Conservation (phyloP, 176 grass and related monocot species). For the Bromus sterilis region DNA sequence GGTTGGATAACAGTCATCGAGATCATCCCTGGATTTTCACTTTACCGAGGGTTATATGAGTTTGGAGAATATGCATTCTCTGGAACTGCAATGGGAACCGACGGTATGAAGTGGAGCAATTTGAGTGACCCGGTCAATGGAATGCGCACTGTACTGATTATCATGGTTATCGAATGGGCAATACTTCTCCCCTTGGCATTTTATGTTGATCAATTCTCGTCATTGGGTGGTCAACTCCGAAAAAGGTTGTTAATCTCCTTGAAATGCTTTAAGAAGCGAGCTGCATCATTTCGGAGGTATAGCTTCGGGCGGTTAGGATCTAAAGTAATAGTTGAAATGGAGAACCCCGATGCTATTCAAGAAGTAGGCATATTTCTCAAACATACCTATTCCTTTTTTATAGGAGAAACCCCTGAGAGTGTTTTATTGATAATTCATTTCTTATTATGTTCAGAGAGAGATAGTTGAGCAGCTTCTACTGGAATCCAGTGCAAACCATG, state of each 20-base stretch:
- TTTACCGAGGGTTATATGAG: slow-evolving; percentile 78
- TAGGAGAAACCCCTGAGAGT: not conserved
- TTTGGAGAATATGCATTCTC: slow-evolving; percentile 52
- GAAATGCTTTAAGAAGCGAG: slow-evolving; percentile 40
- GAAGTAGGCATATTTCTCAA: slow-evolving; percentile 41
- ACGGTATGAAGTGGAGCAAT: slow-evolving; percentile 73
- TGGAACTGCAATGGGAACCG: slow-evolving; percentile 42
- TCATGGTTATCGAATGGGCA: slow-evolving; percentile 78
- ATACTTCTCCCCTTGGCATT: slow-evolving; percentile 56
- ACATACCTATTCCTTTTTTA: not conserved
- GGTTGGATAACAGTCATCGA: slow-evolving; percentile 81
- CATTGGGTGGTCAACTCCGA: slow-evolving; percentile 26
- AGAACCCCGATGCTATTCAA: slow-evolving; percentile 45
- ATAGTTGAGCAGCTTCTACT: slow-evolving; percentile 61
- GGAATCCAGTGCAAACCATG: slow-evolving; percentile 41
- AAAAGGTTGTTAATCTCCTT: slow-evolving; percentile 49
- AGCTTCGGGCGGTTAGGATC: slow-evolving; percentile 50
- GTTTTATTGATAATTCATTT: not conserved
- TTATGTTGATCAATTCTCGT: slow-evolving; percentile 61
- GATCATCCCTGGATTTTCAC: slow-evolving; percentile 80
- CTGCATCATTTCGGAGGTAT: slow-evolving; percentile 16
- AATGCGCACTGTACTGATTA: slow-evolving; percentile 61
- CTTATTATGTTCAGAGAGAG: slow-evolving; percentile 50
- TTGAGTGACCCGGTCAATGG: slow-evolving; percentile 54
- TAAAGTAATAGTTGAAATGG: slow-evolving; percentile 66